Conservation (phyloP, 176 grass and related monocot genomes). For the Oryza rufipogon region DNA sequence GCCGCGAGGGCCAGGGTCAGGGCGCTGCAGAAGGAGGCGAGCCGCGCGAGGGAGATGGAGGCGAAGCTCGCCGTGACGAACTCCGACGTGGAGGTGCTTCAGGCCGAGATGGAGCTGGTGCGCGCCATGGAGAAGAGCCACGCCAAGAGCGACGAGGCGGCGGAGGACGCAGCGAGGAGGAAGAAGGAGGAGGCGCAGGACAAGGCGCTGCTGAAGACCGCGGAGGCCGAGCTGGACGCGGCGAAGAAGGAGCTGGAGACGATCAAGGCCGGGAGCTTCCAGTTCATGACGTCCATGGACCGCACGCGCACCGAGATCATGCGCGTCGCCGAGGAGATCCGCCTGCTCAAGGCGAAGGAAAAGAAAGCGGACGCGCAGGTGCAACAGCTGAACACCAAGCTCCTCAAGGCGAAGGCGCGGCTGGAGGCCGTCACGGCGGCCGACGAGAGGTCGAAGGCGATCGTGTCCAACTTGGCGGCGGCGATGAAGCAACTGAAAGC, state of each 20-base stretch:
- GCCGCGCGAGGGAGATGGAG: slow-evolving; percentile 60
- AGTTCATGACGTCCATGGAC: slow-evolving; percentile 94
- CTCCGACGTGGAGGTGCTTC: slow-evolving; percentile 68
- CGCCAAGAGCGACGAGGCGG: not conserved
- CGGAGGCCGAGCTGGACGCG: slow-evolving; percentile 54
- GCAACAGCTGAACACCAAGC: slow-evolving; percentile 77
- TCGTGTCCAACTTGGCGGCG: slow-evolving; percentile 61
- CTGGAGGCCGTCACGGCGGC: slow-evolving; percentile 55
- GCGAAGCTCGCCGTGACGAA: slow-evolving; percentile 61
- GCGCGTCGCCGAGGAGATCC: slow-evolving; percentile 49
- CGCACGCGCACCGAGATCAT: slow-evolving; percentile 62
- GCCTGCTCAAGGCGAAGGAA: slow-evolving; percentile 54
- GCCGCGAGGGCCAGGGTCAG: slow-evolving; percentile 50
- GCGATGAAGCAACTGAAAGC: slow-evolving; percentile 66
- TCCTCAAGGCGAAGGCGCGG: slow-evolving; percentile 69
- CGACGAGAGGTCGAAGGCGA: slow-evolving; percentile 61
- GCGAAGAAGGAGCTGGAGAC: slow-evolving; percentile 69
- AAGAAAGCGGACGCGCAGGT: slow-evolving; percentile 59
- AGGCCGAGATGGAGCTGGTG: slow-evolving; percentile 83
- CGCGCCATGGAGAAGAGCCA: slow-evolving; percentile 69
- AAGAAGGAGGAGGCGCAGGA: slow-evolving; percentile 42
- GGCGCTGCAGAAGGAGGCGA: slow-evolving; percentile 45
- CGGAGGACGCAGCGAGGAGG: slow-evolving; percentile 18
- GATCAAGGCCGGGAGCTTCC: slow-evolving; percentile 68
- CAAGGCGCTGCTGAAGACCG: slow-evolving; percentile 39